Base-by-base conservation (phyloP, 352 stramenopile genomes). In the Globisporangium spiculum region DNA sequence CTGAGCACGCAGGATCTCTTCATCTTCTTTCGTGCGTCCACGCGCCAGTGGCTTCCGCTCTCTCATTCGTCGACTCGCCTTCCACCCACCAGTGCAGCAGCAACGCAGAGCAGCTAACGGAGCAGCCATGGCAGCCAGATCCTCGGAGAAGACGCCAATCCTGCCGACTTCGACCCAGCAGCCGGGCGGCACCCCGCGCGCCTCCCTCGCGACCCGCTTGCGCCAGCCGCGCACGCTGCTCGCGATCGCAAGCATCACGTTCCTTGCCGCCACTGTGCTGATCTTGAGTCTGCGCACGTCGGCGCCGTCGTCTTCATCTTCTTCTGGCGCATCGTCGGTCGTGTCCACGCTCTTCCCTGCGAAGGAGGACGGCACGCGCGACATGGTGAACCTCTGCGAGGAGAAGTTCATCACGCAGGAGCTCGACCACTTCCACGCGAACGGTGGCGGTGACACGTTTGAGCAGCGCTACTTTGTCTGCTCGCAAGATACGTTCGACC, bases 381-480 rank as follows among this genome's bases (percentile, higher is more conserved):
- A 93, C 34, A 60, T 92, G 54, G 65, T 87, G 16, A 58, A 64
- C 3, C 65, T 92, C 26, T 94, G 86, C 69, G 75, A 92, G 36
- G 84, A 94, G 69, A 79, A 75, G 24, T 92, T 79, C 70, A 86
- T 92, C 65, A 84, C 76, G 34, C 86, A 94, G 79, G 79, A 76
- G 62, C 80, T 94, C 61, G 86, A 92, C 72, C 84, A 94, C 75
- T 94, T 92, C 68, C 74, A 82, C 61, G 74, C 80, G 22, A 58
- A 58, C 53, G 73, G 74, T 16, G 53, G 80, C 76, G 22, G 72
- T 75, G 27, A 26, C 53, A 94, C 74, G 9, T 97, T 90, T 74
- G 67, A 89, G 69, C 80, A 97, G 70, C 86, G 92, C 59, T 97
- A 96, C 75, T 98, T 97, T 70, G 77, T 97, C 30, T 97, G 90